Conservation (phyloP, 2,329 filamentous ascomycete species). For the Fusarium concolor region DNA sequence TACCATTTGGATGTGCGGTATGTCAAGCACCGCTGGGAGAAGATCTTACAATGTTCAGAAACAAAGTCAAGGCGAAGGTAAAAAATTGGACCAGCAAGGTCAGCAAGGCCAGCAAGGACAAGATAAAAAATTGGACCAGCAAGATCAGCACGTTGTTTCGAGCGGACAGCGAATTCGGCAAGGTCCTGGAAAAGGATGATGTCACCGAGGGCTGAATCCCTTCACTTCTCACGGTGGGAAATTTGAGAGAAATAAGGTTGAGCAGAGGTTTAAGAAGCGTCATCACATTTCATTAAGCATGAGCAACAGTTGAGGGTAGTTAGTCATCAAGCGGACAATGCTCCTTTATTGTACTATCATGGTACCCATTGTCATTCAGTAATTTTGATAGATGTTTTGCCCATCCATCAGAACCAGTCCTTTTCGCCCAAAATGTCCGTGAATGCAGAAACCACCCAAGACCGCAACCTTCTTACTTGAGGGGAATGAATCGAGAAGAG, state of each 20-base stretch:
- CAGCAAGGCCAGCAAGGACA: too few species aligned
- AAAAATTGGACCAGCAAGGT: too few species aligned
- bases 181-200: too few species aligned
- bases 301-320: conserved; percentile 40
- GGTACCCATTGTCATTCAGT: conserved; percentile 59
- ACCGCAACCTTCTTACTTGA: conserved; percentile 87
- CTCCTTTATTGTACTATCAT: conserved; percentile 59
- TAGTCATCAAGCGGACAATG: conserved; percentile 53
- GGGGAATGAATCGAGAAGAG: conserved; percentile 99
- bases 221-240: background rate
- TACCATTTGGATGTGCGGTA: conserved; percentile 46
- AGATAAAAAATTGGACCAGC: too few species aligned
- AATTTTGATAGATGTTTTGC: conserved; percentile 58
- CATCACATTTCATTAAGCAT: conserved; percentile 20
- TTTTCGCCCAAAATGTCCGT: conserved; percentile 68
- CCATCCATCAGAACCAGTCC: conserved; percentile 66
- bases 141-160: too few species aligned
- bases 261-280: background rate
- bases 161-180: too few species aligned
- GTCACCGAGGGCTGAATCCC: background rate
- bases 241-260: background rate
- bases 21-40: conserved; percentile 10
- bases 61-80: too few species aligned
- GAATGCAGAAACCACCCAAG: conserved; percentile 67
- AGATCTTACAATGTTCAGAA: too few species aligned